A percentile compares a stretch with the other conserved stretches of the same genome.
Conservation (phyloP, 1,284 basidiomycete species). For the Ceratobasidium sp. region DNA sequence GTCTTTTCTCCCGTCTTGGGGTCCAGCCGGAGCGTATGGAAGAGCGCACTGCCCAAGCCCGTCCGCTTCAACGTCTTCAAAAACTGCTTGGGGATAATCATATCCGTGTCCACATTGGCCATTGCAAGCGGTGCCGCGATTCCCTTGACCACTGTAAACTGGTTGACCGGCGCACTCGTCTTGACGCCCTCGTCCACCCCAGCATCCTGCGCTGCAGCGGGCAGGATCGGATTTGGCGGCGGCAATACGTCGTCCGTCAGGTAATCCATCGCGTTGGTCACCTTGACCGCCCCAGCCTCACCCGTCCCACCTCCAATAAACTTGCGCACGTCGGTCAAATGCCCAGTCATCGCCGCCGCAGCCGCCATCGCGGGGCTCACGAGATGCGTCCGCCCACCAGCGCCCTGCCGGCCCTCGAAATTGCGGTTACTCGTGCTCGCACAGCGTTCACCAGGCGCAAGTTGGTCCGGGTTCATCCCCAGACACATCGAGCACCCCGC, state of each 20-base stretch:
- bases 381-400: constrained; percentile 92
- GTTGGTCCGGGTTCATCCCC: constrained; percentile 97
- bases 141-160: constrained; percentile 85
- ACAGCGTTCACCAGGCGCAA: constrained; percentile 89
- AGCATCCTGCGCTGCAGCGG: constrained; percentile 47
- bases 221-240: constrained; percentile 67
- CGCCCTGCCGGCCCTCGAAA: constrained; percentile 93
- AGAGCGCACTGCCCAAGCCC: constrained; percentile 89
- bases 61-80: constrained; percentile 95
- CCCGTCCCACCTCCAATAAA: constrained; percentile 63
- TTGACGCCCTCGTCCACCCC: constrained; percentile 51
- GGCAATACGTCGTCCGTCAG: constrained; percentile 77
- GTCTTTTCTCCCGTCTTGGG: constrained; percentile 82
- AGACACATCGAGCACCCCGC: constrained; percentile 98
- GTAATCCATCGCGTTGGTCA: constrained; percentile 76
- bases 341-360: constrained; percentile 90
- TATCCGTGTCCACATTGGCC: constrained; percentile 95
- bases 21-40: constrained; percentile 86
- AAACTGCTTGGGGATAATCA: constrained; percentile 97
- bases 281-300: constrained; percentile 65
- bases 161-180: constrained; percentile 61
- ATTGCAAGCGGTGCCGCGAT: constrained; percentile 90
- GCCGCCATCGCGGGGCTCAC: constrained; percentile 97
- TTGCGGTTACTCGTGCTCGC: constrained; percentile 97
- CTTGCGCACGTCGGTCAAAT: constrained; percentile 89